phyloP scores from a whole-genome alignment of 371 early-diverging fungal genomes.

The Mucor irregularis region DNA sequence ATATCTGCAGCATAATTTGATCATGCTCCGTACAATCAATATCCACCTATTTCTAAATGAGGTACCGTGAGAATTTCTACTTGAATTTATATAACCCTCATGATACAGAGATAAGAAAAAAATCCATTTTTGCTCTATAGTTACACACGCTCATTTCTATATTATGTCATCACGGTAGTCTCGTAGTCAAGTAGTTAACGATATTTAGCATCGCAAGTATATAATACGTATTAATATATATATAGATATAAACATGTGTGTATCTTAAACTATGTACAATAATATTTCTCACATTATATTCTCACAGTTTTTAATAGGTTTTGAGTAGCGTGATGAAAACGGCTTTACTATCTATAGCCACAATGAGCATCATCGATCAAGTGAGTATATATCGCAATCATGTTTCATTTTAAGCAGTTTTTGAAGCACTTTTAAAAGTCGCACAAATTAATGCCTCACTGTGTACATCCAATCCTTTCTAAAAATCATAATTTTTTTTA shows the following conservation, averaged over 20 bases:
- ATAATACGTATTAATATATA: neutral
- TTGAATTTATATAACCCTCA: too few species aligned
- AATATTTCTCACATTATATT: neutral
- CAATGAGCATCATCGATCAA: too few species aligned
- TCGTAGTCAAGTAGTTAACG: neutral
- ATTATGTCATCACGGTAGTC: neutral
- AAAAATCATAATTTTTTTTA: too few species aligned
- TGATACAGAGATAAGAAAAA: conserved; percentile 7
- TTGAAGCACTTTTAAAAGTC: too few species aligned
- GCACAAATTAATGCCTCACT: too few species aligned
- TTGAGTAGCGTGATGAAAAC: too few species aligned
- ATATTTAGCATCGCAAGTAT: neutral
- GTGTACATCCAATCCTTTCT: too few species aligned
- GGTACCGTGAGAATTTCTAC: conserved; percentile 13
- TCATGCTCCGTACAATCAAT: conserved; percentile 2
- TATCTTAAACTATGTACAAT: neutral
- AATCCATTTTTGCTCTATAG: neutral
- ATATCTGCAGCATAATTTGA: neutral
- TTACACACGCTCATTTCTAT: neutral
- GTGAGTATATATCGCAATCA: too few species aligned
- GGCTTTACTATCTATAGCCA: too few species aligned
- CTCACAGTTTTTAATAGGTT: neutral
- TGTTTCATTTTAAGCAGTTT: too few species aligned
- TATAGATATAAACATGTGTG: too few species aligned
- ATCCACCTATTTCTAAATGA: conserved; percentile 6